Evolutionary conservation across 202 grass and related monocot species (phyloP).

Genomic region (Bolboschoenoplectus hybrid): DNA sequence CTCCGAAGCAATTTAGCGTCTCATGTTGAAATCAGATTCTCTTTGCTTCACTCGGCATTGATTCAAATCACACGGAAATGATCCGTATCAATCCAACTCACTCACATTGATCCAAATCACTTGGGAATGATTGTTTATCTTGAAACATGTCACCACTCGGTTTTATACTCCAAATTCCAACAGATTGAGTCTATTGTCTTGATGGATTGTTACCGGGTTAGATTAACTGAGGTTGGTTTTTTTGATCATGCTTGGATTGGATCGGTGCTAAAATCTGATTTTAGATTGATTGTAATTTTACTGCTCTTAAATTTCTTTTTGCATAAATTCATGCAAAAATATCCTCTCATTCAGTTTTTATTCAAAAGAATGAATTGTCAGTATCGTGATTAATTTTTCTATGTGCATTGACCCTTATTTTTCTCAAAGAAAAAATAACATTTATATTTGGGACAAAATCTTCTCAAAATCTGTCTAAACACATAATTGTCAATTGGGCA

Average conservation of each 20-base stretch:
- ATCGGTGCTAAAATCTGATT: neutral
- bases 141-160: too few relatives aligned
- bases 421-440: neutral
- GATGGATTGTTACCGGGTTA: neutral
- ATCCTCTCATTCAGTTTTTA: neutral
- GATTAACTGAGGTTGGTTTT: neutral
- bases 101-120: too few relatives aligned
- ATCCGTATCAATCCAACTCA: too few relatives aligned
- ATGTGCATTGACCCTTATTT: neutral
- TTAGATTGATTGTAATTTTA: neutral
- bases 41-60: too few relatives aligned
- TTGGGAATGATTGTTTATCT: too few relatives aligned
- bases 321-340: neutral
- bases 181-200: neutral
- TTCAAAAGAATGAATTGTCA: neutral
- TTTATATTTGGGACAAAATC: neutral
- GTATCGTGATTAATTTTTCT: neutral
- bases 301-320: neutral
- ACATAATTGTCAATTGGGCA: neutral
- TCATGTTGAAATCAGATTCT: too few relatives aligned
- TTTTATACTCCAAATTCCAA: too few relatives aligned
- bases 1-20: too few relatives aligned
- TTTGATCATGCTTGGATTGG: neutral
- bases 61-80: too few relatives aligned
- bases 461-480: neutral